phyloP scores from a whole-genome alignment of 208 protist genomes.

The Trypanosoma lewisi region DNA sequence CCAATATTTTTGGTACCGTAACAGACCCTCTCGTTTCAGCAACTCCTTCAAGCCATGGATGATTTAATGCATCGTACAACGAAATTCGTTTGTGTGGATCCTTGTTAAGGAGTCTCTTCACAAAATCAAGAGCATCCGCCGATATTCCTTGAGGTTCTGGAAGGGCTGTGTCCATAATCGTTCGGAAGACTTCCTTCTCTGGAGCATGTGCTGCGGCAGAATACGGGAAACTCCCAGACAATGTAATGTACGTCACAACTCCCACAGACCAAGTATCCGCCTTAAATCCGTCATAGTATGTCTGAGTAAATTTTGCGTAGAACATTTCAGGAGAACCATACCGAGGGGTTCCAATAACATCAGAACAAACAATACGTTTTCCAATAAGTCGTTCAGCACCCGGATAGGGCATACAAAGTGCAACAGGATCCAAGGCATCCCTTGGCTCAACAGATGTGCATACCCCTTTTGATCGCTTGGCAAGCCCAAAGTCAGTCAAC shows the following conservation, averaged over 20 bases:
- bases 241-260: slow-evolving; percentile 96
- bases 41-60: slow-evolving; percentile 88
- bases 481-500: slow-evolving; percentile 90
- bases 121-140: slow-evolving; percentile 62
- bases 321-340: slow-evolving; percentile 92
- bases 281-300: slow-evolving; percentile 92
- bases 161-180: slow-evolving; percentile 86
- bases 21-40: slow-evolving; percentile 69
- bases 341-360: slow-evolving; percentile 88
- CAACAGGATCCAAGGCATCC: slow-evolving; percentile 65
- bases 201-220: slow-evolving; percentile 80
- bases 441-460: slow-evolving; percentile 55
- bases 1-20: slow-evolving; percentile 56
- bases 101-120: slow-evolving; percentile 85
- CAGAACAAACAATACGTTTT: slow-evolving; percentile 83
- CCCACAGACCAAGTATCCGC: slow-evolving; percentile 96
- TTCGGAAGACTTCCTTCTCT: slow-evolving; percentile 91
- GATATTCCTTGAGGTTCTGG: slow-evolving; percentile 74
- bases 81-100: slow-evolving; percentile 88
- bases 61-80: slow-evolving; percentile 77
- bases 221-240: slow-evolving; percentile 97
- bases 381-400: slow-evolving; percentile 80
- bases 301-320: slow-evolving; percentile 90
- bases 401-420: slow-evolving; percentile 75
- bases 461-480: slow-evolving; percentile 75